These are phyloP conservation scores for Microdochium nivale DNA, from an alignment of 2,329 filamentous ascomycete genomes.

Conservation along the genomic window DNA sequence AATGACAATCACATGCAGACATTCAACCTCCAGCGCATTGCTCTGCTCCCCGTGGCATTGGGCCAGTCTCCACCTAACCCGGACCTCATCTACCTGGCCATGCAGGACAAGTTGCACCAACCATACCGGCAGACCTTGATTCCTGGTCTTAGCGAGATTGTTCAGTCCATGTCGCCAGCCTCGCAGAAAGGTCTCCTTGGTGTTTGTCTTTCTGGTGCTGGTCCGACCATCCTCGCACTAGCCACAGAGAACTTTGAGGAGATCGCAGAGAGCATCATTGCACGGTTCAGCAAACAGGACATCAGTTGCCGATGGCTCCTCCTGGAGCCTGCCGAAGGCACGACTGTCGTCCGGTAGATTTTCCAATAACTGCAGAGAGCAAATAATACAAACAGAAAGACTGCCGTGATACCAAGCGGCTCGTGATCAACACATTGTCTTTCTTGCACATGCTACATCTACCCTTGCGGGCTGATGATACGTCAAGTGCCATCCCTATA, in stretches of 20 bases:
- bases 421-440: too few species aligned
- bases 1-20: constrained; percentile 32
- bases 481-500: too few species aligned
- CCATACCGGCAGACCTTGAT: constrained; percentile 89
- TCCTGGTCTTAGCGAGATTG: constrained; percentile 82
- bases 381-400: too few species aligned
- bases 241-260: constrained; percentile 83
- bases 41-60: constrained; percentile 80
- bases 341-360: constrained; percentile 12
- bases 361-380: background rate
- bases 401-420: too few species aligned
- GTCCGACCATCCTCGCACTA: constrained; percentile 87
- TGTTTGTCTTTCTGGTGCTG: constrained; percentile 90
- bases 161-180: constrained; percentile 81
- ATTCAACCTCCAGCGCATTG: constrained; percentile 93
- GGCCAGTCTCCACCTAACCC: constrained; percentile 86
- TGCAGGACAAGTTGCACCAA: constrained; percentile 98
- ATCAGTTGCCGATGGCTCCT: constrained; percentile 82
- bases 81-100: constrained; percentile 90
- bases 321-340: constrained; percentile 77
- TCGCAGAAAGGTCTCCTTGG: constrained; percentile 83
- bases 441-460: too few species aligned
- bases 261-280: constrained; percentile 74
- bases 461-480: too few species aligned
- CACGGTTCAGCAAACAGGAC: constrained; percentile 60